Evolutionary conservation across 2,329 filamentous ascomycete species (phyloP).

Genomic region (Parasarocladium wereldwijsianum): DNA sequence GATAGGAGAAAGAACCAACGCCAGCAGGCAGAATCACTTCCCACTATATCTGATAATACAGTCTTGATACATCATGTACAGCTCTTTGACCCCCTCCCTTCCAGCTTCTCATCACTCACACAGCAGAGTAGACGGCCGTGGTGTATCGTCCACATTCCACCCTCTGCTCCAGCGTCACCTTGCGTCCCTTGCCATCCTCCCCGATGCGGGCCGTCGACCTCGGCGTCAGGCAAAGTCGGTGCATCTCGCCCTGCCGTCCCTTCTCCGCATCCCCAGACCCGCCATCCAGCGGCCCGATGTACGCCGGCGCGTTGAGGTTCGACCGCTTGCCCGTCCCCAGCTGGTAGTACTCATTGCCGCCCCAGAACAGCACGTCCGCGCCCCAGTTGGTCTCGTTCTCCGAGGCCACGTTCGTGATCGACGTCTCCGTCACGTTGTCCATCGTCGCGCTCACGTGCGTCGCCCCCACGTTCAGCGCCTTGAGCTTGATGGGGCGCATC

Average conservation of each 20-base stretch:
- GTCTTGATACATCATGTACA: background rate
- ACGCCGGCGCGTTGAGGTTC: slow-evolving; percentile 60
- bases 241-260: slow-evolving; percentile 45
- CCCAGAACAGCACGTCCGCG: slow-evolving; percentile 83
- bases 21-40: too few relatives aligned
- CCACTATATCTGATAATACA: slow-evolving; percentile 5
- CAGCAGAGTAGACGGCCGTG: slow-evolving; percentile 66
- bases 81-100: slow-evolving; percentile 3
- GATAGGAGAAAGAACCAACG: background rate
- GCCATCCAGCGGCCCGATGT: slow-evolving; percentile 63
- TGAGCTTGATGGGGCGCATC: slow-evolving; percentile 64
- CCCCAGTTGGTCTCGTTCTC: slow-evolving; percentile 75
- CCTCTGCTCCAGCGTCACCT: slow-evolving; percentile 66
- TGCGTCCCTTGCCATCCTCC: slow-evolving; percentile 44
- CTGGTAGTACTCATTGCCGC: slow-evolving; percentile 87
- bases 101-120: slow-evolving; percentile 20
- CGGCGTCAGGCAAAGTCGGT: slow-evolving; percentile 71
- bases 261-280: slow-evolving; percentile 42
- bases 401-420: slow-evolving; percentile 31
- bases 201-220: slow-evolving; percentile 53
- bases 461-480: slow-evolving; percentile 57
- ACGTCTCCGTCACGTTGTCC: slow-evolving; percentile 61
- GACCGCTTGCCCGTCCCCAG: slow-evolving; percentile 81
- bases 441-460: slow-evolving; percentile 75
- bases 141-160: slow-evolving; percentile 76